Base-by-base conservation (phyloP, 768 basidiomycete genomes). In the Pulveroboletus sp. region DNA sequence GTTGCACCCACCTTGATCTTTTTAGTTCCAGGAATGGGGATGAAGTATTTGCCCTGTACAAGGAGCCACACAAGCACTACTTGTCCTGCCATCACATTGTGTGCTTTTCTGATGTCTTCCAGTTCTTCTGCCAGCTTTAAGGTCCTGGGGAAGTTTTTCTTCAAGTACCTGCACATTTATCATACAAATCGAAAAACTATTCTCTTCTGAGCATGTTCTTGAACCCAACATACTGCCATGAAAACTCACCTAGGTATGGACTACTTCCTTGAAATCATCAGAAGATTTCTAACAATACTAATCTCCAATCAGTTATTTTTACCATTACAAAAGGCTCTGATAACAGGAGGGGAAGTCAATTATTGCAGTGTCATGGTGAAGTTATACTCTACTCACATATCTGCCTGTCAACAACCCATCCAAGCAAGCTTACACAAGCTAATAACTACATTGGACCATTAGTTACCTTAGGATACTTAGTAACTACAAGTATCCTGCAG, bases 351-450 rank as follows among this genome's bases (percentile, higher is more conserved):
- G n/a, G n/a, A n/a, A n/a, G n/a, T n/a, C n/a, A n/a, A n/a, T n/a
- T n/a, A n/a, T n/a, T n/a, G n/a, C n/a, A n/a, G n/a, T n/a, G n/a
- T n/a, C n/a, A n/a, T n/a, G n/a, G n/a, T n/a, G n/a, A n/a, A n/a
- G n/a, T n/a, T n/a, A 15, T 17, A 10, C n/a, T 24, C 27, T 30
- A 53, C 71, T 53, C 47, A 75, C n/a, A 82, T 69, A 73, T 49
- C 65, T 59, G 2, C 80, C 78, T 0, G 75, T 79, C 43, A 80
- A 55, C 17, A 81, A 49, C 79, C 31, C 77, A 67, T 15, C 79
- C 79, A 24, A 82, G 68, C 1, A n/a, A n/a, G n/a, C n/a, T n/a
- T n/a, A n/a, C n/a, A n/a, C n/a, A n/a, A n/a, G n/a, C n/a, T n/a
- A n/a, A n/a, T n/a, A n/a, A n/a, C n/a, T n/a, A n/a, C n/a, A n/a